Evolutionary conservation across 148 eudicot genomes (phyloP).

Genomic region (Vaccinium corymbosum): DNA sequence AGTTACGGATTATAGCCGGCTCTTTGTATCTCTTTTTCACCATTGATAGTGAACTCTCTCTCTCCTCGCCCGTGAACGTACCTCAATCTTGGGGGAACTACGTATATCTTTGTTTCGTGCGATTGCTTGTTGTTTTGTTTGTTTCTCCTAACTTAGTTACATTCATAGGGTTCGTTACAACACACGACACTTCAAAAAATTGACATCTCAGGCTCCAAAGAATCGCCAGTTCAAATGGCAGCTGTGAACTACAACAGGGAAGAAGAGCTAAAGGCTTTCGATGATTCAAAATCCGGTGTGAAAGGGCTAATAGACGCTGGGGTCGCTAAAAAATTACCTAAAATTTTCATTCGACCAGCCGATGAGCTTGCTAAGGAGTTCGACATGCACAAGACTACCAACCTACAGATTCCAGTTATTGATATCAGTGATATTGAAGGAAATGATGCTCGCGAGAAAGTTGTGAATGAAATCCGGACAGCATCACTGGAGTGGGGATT

Average conservation of each 20-base stretch:
- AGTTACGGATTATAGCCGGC: no score
- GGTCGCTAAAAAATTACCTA: constrained; percentile 12
- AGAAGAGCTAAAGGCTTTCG: constrained; percentile 34
- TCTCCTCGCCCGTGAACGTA: no score
- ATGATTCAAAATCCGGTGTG: constrained; percentile 40
- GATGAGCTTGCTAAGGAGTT: constrained; percentile 11
- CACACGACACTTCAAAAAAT: background rate
- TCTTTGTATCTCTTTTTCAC: no score
- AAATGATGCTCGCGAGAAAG: background rate
- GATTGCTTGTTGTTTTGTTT: no score
- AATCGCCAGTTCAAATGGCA: background rate
- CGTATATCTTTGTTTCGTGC: no score
- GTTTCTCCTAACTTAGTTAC: no score
- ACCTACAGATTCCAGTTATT: constrained; percentile 8
- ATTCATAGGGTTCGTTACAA: no score
- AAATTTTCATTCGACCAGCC: constrained; percentile 29
- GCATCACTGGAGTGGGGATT: constrained; percentile 23
- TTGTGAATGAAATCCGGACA: constrained; percentile 11
- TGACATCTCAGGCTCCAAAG: background rate
- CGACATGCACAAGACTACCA: background rate
- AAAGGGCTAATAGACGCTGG: constrained; percentile 28
- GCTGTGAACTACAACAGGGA: constrained; percentile 20
- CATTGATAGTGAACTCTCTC: no score
- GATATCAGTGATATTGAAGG: background rate
- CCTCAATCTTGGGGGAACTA: no score